Conservation (phyloP, 176 grass and related monocot species). For the Cenchrus purpureus region DNA sequence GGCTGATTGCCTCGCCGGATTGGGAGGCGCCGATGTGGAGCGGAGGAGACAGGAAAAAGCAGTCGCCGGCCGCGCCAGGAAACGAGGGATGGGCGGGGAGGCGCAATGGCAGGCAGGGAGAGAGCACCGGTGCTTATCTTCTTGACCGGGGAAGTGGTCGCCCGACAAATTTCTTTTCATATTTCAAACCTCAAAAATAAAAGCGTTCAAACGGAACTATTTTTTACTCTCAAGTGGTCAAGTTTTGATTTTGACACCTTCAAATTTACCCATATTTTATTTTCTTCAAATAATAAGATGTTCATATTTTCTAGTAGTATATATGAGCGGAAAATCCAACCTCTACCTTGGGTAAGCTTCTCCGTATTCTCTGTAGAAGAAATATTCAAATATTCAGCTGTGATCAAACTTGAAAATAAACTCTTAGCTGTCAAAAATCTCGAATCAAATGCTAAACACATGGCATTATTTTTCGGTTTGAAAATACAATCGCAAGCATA, state of each 20-base stretch:
- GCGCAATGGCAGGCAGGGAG: background rate
- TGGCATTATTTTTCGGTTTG: too few species aligned
- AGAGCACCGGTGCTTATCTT: constrained; percentile 56
- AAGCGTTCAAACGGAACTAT: background rate
- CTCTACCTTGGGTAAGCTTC: background rate
- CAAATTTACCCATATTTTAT: background rate
- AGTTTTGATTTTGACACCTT: background rate
- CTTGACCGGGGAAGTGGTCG: constrained; percentile 13
- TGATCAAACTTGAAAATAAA: too few species aligned
- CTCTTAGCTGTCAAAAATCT: too few species aligned
- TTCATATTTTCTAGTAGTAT: too few species aligned
- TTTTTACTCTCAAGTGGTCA: too few species aligned
- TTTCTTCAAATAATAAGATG: too few species aligned
- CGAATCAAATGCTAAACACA: too few species aligned
- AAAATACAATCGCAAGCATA: too few species aligned
- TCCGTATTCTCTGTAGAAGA: too few species aligned
- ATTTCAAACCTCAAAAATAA: background rate
- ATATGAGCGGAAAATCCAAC: background rate
- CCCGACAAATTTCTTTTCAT: too few species aligned
- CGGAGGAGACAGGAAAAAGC: background rate
- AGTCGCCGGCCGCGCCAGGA: constrained; percentile 7
- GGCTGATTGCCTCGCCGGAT: constrained; percentile 12
- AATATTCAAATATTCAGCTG: too few species aligned
- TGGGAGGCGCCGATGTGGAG: background rate
- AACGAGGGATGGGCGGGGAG: constrained; percentile 12